Base-by-base conservation (phyloP, 345 rosid genomes). In the Geranium brycei region DNA sequence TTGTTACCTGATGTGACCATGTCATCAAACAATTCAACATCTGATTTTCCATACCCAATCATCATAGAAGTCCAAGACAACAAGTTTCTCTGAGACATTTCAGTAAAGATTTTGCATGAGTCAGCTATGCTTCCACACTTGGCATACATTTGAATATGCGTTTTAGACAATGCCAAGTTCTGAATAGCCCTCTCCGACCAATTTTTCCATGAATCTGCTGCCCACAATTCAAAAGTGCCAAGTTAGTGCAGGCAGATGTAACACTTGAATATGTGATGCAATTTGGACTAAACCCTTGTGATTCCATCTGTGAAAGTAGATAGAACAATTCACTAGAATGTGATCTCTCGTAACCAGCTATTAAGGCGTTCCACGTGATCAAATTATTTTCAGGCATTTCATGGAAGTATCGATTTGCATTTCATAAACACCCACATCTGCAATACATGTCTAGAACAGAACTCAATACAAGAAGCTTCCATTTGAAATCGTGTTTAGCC, bases 41-140 rank as follows among this genome's bases (percentile, higher is more conserved):
- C 87, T 69, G 86, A 85, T 72, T 66, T 71, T 51, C 91, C 96
- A 72, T 71, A 93, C 58, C 96, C 99, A 66, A 86, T 80, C 95
- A 92, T 84, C 93, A 92, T 92, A 53, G 97, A 87, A 19, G 99
- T 87, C 97, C 99, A 93, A 57, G 91, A 87, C 7, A 93, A 85
- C 65, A 92, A 73, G 77, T 82, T 69, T 65, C 72, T 83, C 60
- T 70, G 68, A 18, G 66, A 32, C 74, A 83, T 79, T 58, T 82
- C 82, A 19, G 55, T 68, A 66, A 90, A 92, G 51, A 86, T 72
- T 69, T 79, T 83, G 47, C 63, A 61, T 0, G 98, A 78, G 66
- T 81, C 84, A 3, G 69, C 67, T 67, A 90, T 73, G 71, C 73
- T 79, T 31, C 98, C 98, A 41, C 99, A 90, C 78, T 90, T 90